These are phyloP conservation scores for Teunomyces funiuensis DNA, from an alignment of 805 yeast genomes.

Conservation along the genomic window DNA sequence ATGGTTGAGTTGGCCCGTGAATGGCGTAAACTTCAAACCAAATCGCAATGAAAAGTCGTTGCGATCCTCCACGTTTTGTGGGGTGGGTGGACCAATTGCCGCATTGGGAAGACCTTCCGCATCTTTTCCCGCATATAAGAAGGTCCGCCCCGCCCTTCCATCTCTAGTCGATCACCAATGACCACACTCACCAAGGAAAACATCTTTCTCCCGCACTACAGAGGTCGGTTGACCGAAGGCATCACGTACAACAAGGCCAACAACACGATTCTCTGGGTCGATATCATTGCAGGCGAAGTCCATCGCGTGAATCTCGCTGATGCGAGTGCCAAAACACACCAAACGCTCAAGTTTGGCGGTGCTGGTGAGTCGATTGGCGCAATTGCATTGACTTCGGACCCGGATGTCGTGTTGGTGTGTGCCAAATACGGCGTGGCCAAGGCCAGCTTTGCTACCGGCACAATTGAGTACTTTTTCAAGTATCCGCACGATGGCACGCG, in stretches of 20 bases:
- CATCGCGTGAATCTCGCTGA: conserved; percentile 32
- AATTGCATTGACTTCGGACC: conserved; percentile 58
- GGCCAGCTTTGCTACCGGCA: conserved; percentile 43
- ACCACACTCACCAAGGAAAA: conserved; percentile 8
- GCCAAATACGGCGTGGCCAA: conserved; percentile 63
- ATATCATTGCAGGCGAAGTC: conserved; percentile 42
- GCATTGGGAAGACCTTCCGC: too few relatives aligned
- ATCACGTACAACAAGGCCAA: conserved; percentile 59
- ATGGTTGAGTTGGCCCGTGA: conserved; percentile 67
- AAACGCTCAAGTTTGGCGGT: conserved; percentile 39
- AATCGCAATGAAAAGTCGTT: background rate
- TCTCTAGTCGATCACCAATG: too few relatives aligned
- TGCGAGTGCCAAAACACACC: conserved; percentile 26
- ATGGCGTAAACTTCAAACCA: conserved; percentile 40
- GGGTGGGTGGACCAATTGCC: too few relatives aligned
- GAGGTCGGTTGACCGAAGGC: conserved; percentile 63
- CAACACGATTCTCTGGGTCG: conserved; percentile 52
- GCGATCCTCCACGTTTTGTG: too few relatives aligned
- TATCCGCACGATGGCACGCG: conserved; percentile 28
- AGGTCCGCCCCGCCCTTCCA: too few relatives aligned
- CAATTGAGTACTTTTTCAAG: conserved; percentile 41
- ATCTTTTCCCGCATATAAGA: too few relatives aligned
- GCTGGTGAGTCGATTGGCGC: conserved; percentile 60
- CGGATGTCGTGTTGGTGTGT: conserved; percentile 58
- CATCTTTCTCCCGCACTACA: conserved; percentile 22